These are phyloP conservation scores for Verticillium dahliae DNA, from an alignment of 2,329 filamentous ascomycete genomes.

Conservation along the genomic window DNA sequence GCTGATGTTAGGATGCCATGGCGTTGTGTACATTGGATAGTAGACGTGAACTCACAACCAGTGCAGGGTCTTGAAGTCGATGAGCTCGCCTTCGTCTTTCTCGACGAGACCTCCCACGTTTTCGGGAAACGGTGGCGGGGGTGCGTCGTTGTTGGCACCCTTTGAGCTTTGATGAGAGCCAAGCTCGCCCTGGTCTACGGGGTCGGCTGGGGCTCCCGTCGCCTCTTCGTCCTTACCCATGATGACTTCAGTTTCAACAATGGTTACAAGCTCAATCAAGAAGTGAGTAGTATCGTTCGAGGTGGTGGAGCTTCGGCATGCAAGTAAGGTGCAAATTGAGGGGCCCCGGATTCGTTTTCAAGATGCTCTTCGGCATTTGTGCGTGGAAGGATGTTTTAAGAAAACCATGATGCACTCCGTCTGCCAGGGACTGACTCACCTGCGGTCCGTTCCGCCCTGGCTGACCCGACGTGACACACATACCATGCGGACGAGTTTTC, in stretches of 20 bases:
- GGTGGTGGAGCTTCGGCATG: constrained; percentile 7
- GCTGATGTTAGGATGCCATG: neutral
- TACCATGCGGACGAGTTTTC: constrained; percentile 1
- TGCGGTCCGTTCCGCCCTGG: constrained; percentile 3
- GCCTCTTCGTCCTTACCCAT: neutral
- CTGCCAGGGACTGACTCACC: constrained; percentile 6
- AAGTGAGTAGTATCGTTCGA: constrained; percentile 2
- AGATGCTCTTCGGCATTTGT: constrained; percentile 4
- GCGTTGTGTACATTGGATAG: neutral
- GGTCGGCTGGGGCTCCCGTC: neutral
- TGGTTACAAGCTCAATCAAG: neutral
- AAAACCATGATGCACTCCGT: neutral
- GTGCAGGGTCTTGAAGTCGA: neutral
- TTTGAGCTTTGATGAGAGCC: neutral
- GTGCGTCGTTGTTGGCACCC: neutral
- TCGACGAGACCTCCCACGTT: neutral
- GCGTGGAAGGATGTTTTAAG: neutral
- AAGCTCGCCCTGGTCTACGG: neutral
- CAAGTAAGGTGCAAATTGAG: constrained; percentile 5
- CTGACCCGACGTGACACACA: neutral
- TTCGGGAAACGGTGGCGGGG: neutral
- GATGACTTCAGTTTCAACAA: neutral
- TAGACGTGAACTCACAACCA: neutral
- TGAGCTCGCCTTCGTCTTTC: neutral
- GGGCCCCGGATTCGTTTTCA: constrained; percentile 8